Conservation (phyloP, 345 rosid species). For the Salix suchowensis region DNA sequence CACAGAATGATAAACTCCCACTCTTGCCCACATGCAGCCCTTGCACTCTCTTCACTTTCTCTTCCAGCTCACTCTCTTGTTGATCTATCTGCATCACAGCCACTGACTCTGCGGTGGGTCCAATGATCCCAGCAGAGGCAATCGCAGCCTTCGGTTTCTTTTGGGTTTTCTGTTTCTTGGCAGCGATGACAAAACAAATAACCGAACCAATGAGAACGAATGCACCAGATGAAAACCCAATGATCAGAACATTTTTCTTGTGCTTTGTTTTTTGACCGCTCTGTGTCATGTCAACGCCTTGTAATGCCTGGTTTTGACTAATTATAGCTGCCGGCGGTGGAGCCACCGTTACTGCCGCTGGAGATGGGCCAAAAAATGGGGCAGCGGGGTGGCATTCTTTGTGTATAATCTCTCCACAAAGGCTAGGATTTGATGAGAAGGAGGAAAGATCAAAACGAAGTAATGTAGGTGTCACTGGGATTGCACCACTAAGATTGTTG, state of each 20-base stretch:
- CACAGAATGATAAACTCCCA: conserved; percentile 76
- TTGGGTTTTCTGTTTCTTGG: conserved; percentile 41
- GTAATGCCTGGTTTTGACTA: conserved; percentile 48
- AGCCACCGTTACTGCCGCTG: conserved; percentile 26
- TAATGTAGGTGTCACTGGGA: conserved; percentile 60
- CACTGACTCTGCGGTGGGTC: conserved; percentile 43
- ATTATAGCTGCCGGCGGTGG: conserved; percentile 42
- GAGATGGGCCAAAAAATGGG: conserved; percentile 54
- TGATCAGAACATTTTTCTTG: conserved; percentile 37
- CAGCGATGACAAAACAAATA: conserved; percentile 44
- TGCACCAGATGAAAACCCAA: conserved; percentile 52
- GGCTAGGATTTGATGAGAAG: conserved; percentile 58
- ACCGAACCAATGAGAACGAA: conserved; percentile 47
- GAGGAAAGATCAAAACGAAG: conserved; percentile 55
- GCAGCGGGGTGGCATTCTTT: conserved; percentile 62
- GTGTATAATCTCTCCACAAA: conserved; percentile 86
- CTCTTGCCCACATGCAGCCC: conserved; percentile 67
- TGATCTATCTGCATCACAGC: conserved; percentile 53
- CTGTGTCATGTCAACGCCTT: conserved; percentile 37
- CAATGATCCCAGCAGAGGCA: conserved; percentile 31
- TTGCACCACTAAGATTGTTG: conserved; percentile 63
- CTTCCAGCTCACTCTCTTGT: conserved; percentile 72
- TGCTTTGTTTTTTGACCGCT: conserved; percentile 29
- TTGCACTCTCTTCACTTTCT: conserved; percentile 67
- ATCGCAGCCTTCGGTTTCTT: conserved; percentile 24